These are phyloP conservation scores for Pseudoturritis turrita DNA, from an alignment of 345 rosid species.

Conservation along the genomic window DNA sequence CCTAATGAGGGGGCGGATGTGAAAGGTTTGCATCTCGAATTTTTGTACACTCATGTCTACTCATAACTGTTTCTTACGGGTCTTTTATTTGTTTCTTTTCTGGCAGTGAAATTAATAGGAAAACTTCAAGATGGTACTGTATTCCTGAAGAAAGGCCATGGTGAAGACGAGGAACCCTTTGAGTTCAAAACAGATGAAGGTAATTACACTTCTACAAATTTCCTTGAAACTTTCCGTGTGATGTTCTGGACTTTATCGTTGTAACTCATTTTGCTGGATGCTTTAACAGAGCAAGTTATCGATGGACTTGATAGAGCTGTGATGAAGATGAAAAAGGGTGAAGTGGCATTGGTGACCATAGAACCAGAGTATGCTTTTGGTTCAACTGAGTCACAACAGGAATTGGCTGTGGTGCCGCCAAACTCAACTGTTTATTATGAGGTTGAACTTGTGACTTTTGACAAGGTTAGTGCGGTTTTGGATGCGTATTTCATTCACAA, in stretches of 20 bases:
- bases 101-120: constrained; percentile 82
- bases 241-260: not conserved
- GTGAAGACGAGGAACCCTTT: constrained; percentile 52
- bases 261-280: not conserved
- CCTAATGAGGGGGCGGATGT: constrained; percentile 85
- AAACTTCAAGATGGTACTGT: constrained; percentile 76
- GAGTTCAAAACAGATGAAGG: constrained; percentile 94
- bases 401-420: constrained; percentile 66
- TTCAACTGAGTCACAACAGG: constrained; percentile 61
- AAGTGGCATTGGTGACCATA: constrained; percentile 63
- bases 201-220: not conserved
- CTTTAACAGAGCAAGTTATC: constrained; percentile 69
- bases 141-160: constrained; percentile 74
- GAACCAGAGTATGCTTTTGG: constrained; percentile 89
- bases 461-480: constrained; percentile 45
- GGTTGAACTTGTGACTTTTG: constrained; percentile 71
- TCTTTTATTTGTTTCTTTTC: not conserved
- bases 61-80: not conserved
- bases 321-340: constrained; percentile 86
- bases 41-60: not conserved
- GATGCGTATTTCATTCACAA: not conserved
- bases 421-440: constrained; percentile 70
- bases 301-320: constrained; percentile 91
- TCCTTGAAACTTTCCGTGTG: not conserved
- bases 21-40: constrained; percentile 38